Evolutionary conservation across 2,329 filamentous ascomycete species (phyloP).

Genomic region (Arthrobotrys pseudoclavata): DNA sequence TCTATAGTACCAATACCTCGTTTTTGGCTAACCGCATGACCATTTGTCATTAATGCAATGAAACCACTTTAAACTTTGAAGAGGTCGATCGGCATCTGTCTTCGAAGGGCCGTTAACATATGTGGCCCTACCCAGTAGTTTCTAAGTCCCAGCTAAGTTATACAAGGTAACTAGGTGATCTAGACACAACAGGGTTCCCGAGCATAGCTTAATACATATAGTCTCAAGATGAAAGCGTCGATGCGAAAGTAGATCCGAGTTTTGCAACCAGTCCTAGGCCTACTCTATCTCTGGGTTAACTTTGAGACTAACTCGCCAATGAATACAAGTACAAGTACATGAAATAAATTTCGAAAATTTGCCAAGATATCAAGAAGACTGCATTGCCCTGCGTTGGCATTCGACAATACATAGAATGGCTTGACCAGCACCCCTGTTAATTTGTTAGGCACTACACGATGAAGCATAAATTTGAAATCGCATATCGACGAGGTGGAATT

Average conservation of each 20-base stretch:
- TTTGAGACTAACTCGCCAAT: background rate
- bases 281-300: too few relatives aligned
- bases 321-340: background rate
- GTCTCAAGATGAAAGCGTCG: background rate
- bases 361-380: background rate
- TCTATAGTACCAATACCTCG: background rate
- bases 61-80: background rate
- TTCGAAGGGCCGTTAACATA: background rate
- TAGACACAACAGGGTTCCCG: too few relatives aligned
- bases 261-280: too few relatives aligned
- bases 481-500: conserved; percentile 1
- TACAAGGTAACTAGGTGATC: too few relatives aligned
- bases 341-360: background rate
- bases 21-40: background rate
- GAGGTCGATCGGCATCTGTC: background rate
- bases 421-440: conserved; percentile 18
- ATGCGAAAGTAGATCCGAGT: too few relatives aligned
- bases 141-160: too few relatives aligned
- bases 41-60: background rate
- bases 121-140: background rate
- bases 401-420: background rate
- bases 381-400: background rate
- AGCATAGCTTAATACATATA: too few relatives aligned
- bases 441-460: conserved; percentile 9
- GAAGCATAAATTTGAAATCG: background rate